phyloP scores from a whole-genome alignment of 371 early-diverging fungal species.

The Homolaphlyctis polyrhiza region DNA sequence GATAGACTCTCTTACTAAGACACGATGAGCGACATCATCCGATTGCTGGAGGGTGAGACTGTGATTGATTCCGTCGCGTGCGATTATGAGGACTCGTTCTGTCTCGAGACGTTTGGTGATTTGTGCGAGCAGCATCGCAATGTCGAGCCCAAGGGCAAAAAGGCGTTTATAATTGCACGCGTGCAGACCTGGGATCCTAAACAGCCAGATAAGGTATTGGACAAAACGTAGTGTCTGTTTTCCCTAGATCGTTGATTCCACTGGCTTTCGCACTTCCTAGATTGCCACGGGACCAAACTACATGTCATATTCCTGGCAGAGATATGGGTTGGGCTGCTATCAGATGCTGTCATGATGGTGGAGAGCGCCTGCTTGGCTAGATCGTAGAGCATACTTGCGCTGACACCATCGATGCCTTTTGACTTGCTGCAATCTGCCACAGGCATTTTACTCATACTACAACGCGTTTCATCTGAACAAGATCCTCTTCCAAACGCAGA shows the following conservation, averaged over 20 bases:
- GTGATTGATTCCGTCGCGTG: constrained; percentile 41
- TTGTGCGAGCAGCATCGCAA: constrained; percentile 28
- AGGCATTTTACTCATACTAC: constrained; percentile 51
- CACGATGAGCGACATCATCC: constrained; percentile 24
- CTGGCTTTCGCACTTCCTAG: too few species aligned
- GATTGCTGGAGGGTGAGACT: constrained; percentile 39
- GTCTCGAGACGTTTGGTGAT: constrained; percentile 50
- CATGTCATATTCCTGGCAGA: too few species aligned
- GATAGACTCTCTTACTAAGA: not conserved
- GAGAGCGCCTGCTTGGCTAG: too few species aligned
- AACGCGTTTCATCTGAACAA: constrained; percentile 54
- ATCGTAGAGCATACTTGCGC: not conserved
- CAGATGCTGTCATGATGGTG: not conserved
- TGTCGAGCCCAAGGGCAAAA: constrained; percentile 29
- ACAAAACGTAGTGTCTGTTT: too few species aligned
- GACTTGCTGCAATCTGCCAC: not conserved
- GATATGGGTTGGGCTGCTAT: not conserved
- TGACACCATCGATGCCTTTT: constrained; percentile 1
- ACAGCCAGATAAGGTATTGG: constrained; percentile 49
- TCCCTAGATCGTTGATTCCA: too few species aligned
- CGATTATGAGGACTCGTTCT: constrained; percentile 50
- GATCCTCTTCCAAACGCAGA: constrained; percentile 58
- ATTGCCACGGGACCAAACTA: too few species aligned
- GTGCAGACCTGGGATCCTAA: constrained; percentile 59
- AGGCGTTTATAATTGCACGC: constrained; percentile 49